These are phyloP conservation scores for Cardiosporidium cionae DNA, from an alignment of 169 alveolate genomes.

Conservation along the genomic window DNA sequence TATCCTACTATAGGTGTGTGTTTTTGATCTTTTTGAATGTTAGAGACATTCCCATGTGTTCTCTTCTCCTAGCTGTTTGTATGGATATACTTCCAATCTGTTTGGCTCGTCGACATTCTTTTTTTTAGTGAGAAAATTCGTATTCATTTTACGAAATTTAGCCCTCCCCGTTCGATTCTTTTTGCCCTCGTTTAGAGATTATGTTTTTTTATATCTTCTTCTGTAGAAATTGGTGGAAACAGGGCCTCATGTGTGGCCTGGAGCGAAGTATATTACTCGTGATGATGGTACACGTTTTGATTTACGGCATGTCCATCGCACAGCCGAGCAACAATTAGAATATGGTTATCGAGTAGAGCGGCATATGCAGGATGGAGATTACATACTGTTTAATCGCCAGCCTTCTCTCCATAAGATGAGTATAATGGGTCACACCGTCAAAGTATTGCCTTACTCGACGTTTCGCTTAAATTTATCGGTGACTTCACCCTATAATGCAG, in stretches of 20 bases:
- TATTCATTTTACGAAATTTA: too few relatives aligned
- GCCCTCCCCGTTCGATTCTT: too few relatives aligned
- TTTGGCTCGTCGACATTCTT: too few relatives aligned
- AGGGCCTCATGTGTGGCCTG: slow-evolving; percentile 98
- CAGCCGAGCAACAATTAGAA: slow-evolving; percentile 80
- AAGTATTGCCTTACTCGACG: slow-evolving; percentile 96
- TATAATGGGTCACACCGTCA: slow-evolving; percentile 98
- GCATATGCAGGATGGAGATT: slow-evolving; percentile 97
- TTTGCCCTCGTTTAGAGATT: too few relatives aligned
- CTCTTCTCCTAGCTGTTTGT: too few relatives aligned
- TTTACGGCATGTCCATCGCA: slow-evolving; percentile 36
- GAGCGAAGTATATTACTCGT: slow-evolving; percentile 90
- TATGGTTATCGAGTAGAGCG: slow-evolving; percentile 96
- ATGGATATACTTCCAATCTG: too few relatives aligned
- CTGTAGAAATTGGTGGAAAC: slow-evolving; percentile 75
- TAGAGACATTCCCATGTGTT: too few relatives aligned
- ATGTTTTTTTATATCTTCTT: too few relatives aligned
- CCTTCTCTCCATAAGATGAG: slow-evolving; percentile 99
- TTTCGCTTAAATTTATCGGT: slow-evolving; percentile 97
- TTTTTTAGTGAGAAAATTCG: too few relatives aligned
- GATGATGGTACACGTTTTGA: slow-evolving; percentile 83
- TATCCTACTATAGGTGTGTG: too few relatives aligned
- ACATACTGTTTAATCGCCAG: slow-evolving; percentile 97
- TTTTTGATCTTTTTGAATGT: too few relatives aligned
- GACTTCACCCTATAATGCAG: slow-evolving; percentile 99